These are phyloP conservation scores for Colletotrichum salicis DNA, from an alignment of 2,329 filamentous ascomycete genomes.

Conservation along the genomic window DNA sequence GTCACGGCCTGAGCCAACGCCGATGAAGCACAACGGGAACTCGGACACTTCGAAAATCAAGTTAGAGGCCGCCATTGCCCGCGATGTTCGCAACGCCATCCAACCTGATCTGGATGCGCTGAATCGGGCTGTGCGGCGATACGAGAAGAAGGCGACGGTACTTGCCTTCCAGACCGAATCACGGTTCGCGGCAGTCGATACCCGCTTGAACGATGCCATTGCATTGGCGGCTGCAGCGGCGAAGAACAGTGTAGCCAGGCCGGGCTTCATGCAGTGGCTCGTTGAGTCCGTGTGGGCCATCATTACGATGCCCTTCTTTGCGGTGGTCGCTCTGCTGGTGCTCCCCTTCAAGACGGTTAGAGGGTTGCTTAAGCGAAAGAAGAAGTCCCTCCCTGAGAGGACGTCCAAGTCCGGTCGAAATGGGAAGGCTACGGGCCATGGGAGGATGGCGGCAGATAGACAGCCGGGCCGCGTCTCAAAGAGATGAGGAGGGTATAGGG, in stretches of 20 bases:
- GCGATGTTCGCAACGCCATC: slow-evolving; percentile 72
- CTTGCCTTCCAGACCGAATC: slow-evolving; percentile 81
- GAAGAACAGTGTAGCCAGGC: slow-evolving; percentile 54
- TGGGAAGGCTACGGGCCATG: slow-evolving; percentile 41
- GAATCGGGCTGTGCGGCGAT: slow-evolving; percentile 87
- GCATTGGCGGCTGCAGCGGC: slow-evolving; percentile 82
- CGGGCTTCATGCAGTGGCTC: slow-evolving; percentile 50
- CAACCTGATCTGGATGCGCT: slow-evolving; percentile 89
- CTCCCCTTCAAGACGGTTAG: slow-evolving; percentile 55
- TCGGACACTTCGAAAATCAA: slow-evolving; percentile 49
- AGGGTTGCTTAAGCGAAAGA: slow-evolving; percentile 46
- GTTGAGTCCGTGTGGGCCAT: slow-evolving; percentile 48
- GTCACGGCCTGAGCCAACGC: slow-evolving; percentile 54
- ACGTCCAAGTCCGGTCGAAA: slow-evolving; percentile 39
- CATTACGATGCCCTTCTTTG: slow-evolving; percentile 55
- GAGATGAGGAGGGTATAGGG: slow-evolving; percentile 4
- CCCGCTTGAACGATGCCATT: slow-evolving; percentile 79
- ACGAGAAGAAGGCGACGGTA: slow-evolving; percentile 87
- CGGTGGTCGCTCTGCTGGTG: slow-evolving; percentile 51
- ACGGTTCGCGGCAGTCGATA: slow-evolving; percentile 77
- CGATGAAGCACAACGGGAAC: slow-evolving; percentile 44
- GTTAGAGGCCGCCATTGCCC: slow-evolving; percentile 56
- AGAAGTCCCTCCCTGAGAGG: slow-evolving; percentile 41
- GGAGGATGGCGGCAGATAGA: slow-evolving; percentile 49
- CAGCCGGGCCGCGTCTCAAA: slow-evolving; percentile 46